A percentile compares a stretch with the other conserved stretches of the same genome.
These are phyloP conservation scores for Nemophila menziesii DNA, from an alignment of 257 asterid genomes.

Conservation along the genomic window DNA sequence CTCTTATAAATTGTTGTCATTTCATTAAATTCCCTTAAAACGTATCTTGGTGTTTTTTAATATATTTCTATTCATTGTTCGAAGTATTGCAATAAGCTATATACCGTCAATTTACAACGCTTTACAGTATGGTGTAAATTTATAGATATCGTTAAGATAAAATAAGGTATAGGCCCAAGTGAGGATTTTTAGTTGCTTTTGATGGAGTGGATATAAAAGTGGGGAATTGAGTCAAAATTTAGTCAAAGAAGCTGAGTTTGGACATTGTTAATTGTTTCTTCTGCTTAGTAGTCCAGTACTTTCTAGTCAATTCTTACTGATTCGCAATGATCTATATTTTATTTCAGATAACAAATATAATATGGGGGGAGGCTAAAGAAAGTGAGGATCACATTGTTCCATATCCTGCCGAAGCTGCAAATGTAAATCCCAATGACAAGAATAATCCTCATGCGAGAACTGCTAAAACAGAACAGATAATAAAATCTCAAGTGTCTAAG, in stretches of 20 bases:
- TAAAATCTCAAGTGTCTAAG: conserved; percentile 20
- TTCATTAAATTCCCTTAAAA: too few species aligned
- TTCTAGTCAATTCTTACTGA: background rate
- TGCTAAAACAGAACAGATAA: conserved; percentile 25
- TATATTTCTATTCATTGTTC: too few species aligned
- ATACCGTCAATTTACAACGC: too few species aligned
- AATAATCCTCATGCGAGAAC: conserved; percentile 27
- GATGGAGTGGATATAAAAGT: background rate
- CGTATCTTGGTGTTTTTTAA: too few species aligned
- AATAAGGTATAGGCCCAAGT: too few species aligned
- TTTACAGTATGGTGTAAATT: too few species aligned
- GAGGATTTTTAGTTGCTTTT: too few species aligned
- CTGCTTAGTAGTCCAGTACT: background rate
- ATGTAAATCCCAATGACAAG: conserved; percentile 26
- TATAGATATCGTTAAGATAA: too few species aligned
- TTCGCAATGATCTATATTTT: conserved; percentile 10
- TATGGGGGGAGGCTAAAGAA: conserved; percentile 73
- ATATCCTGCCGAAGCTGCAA: conserved; percentile 38
- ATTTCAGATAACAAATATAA: conserved; percentile 62
- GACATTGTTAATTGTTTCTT: background rate
- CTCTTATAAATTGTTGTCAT: background rate
- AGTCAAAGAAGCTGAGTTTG: too few species aligned
- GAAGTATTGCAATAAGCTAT: too few species aligned
- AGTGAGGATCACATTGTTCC: conserved; percentile 80
- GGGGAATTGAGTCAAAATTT: background rate